Conservation (phyloP, 306 rosid genomes). For the Rubus idaeus region DNA sequence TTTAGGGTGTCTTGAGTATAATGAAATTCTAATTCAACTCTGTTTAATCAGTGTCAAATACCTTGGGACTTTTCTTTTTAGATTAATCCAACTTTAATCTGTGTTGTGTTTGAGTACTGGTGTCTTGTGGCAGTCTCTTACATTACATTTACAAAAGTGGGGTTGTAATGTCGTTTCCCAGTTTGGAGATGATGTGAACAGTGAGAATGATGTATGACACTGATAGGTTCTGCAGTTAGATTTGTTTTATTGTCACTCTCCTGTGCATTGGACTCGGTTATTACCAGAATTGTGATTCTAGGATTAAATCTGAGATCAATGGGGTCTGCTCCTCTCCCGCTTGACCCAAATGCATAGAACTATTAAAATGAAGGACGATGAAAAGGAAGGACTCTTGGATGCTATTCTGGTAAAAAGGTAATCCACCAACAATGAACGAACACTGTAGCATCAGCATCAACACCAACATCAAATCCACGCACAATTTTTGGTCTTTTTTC, state of each 20-base stretch:
- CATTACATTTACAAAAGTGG: no score
- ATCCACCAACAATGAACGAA: constrained; percentile 53
- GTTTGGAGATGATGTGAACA: not conserved
- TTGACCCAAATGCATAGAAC: not conserved
- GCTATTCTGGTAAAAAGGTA: constrained; percentile 39
- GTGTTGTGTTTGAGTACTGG: not conserved
- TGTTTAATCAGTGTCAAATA: not conserved
- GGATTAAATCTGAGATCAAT: not conserved
- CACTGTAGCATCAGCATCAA: constrained; percentile 61
- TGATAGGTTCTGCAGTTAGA: not conserved
- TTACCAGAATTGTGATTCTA: not conserved
- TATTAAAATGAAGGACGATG: no score
- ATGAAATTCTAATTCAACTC: no score
- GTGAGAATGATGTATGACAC: not conserved
- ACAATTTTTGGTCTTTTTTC: constrained; percentile 35
- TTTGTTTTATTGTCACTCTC: not conserved
- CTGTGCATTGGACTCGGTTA: no score
- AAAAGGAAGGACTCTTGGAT: constrained; percentile 30
- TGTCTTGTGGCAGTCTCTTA: no score
- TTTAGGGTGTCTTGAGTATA: no score
- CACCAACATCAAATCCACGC: constrained; percentile 63
- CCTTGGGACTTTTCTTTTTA: not conserved
- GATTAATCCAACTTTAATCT: no score
- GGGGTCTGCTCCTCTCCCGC: not conserved
- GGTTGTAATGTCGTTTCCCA: no score